These are phyloP conservation scores for Lupinus albus DNA, from an alignment of 306 rosid species.

Conservation along the genomic window DNA sequence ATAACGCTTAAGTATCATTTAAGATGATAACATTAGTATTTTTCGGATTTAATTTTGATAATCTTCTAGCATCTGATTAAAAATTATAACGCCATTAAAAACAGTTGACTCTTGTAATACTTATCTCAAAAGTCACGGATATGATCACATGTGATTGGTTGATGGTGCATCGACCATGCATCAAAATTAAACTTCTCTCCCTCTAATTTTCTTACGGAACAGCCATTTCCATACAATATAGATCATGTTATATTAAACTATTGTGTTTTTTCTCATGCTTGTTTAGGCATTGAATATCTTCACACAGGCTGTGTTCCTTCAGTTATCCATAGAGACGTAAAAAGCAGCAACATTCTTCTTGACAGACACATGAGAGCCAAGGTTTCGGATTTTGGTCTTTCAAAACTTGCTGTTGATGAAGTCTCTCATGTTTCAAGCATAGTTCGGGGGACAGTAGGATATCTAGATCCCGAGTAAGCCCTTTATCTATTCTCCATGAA, in stretches of 20 bases:
- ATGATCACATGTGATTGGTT: no score
- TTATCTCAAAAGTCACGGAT: no score
- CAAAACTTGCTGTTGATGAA: conserved; percentile 92
- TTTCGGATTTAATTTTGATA: not conserved
- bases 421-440: conserved; percentile 93
- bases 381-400: conserved; percentile 97
- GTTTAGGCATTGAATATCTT: conserved; percentile 94
- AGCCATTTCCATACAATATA: not conserved
- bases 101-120: no score
- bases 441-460: conserved; percentile 96
- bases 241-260: conserved; percentile 11
- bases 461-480: conserved; percentile 96
- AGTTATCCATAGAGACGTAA: conserved; percentile 90
- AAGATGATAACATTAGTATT: conserved; percentile 11
- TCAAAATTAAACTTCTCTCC: no score
- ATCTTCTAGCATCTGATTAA: no score
- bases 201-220: conserved; percentile 2
- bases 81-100: no score
- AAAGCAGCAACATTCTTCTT: conserved; percentile 94
- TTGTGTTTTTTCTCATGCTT: conserved; percentile 41
- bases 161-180: no score
- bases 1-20: conserved; percentile 19
- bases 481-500: conserved; percentile 30
- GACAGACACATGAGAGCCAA: conserved; percentile 88
- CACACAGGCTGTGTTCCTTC: conserved; percentile 94